Conservation (phyloP, 192 early-diverging fungal genomes). For the Dimargaris cristalligena region DNA sequence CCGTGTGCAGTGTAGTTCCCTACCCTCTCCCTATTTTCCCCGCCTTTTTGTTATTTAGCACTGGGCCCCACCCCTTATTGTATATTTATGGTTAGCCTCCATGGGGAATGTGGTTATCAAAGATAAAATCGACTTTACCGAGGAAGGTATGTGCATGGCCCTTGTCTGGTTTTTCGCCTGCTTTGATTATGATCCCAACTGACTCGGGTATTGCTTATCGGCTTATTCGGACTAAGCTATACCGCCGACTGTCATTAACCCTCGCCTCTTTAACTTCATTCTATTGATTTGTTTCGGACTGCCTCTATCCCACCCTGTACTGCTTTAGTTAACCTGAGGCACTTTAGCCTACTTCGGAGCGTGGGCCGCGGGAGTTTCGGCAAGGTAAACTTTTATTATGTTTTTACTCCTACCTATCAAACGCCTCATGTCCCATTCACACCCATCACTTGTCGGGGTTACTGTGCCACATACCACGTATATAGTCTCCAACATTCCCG, state of each 20-base stretch:
- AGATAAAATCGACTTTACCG: conserved; percentile 50
- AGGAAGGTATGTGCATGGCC: conserved; percentile 37
- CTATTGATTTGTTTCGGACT: not conserved
- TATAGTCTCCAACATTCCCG: too few relatives aligned
- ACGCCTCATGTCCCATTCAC: too few relatives aligned
- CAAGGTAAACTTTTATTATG: conserved; percentile 55
- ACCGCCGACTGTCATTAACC: not conserved
- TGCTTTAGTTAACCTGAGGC: conserved; percentile 36
- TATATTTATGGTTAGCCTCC: too few relatives aligned
- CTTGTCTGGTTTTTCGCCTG: not conserved
- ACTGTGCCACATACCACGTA: too few relatives aligned
- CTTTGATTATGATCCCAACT: not conserved
- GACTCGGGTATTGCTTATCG: not conserved
- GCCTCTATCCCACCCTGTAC: not conserved
- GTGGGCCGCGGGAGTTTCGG: conserved; percentile 95
- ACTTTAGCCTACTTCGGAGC: conserved; percentile 77
- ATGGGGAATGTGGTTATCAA: conserved; percentile 13
- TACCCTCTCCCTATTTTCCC: too few relatives aligned
- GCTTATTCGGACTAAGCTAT: not conserved
- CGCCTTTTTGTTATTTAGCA: too few relatives aligned
- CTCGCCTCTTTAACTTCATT: not conserved
- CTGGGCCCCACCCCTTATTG: too few relatives aligned
- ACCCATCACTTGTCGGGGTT: too few relatives aligned
- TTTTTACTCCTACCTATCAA: too few relatives aligned
- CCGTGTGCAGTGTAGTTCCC: too few relatives aligned